Conservation (phyloP, 768 basidiomycete genomes). For the Agrocybe praecox region DNA sequence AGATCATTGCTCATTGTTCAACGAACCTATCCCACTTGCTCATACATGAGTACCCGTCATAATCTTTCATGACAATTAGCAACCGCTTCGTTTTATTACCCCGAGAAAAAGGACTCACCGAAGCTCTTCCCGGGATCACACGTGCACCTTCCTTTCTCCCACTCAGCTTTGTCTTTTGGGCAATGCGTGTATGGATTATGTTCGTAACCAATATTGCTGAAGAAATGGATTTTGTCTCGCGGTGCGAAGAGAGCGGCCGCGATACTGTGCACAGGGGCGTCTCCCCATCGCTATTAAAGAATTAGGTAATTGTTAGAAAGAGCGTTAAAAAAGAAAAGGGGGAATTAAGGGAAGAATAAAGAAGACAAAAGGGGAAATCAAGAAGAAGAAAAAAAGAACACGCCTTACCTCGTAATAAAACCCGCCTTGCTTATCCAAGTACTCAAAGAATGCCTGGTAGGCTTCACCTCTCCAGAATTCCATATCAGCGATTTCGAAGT, state of each 20-base stretch:
- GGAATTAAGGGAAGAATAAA: too few species aligned
- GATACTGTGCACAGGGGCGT: slow-evolving; percentile 72
- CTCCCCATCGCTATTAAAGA: slow-evolving; percentile 44
- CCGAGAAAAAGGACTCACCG: slow-evolving; percentile 37
- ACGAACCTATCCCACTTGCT: slow-evolving; percentile 50
- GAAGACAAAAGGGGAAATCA: slow-evolving; percentile 1
- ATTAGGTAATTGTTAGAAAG: too few species aligned
- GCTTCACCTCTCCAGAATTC: slow-evolving; percentile 67
- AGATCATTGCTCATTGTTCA: slow-evolving; percentile 2
- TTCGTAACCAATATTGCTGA: slow-evolving; percentile 76
- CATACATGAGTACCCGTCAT: slow-evolving; percentile 61
- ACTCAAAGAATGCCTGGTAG: slow-evolving; percentile 67
- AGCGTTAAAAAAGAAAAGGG: too few species aligned
- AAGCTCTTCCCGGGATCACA: slow-evolving; percentile 61
- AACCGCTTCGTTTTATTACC: neutral
- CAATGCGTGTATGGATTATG: slow-evolving; percentile 79
- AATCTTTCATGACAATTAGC: slow-evolving; percentile 36
- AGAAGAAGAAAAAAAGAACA: slow-evolving; percentile 25
- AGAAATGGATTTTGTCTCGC: slow-evolving; percentile 70
- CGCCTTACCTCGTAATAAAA: slow-evolving; percentile 67
- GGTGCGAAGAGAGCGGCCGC: slow-evolving; percentile 61
- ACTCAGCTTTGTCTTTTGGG: slow-evolving; percentile 44
- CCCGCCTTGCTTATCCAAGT: slow-evolving; percentile 61
- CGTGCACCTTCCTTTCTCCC: slow-evolving; percentile 62
- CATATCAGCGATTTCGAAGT: slow-evolving; percentile 74